Evolutionary conservation across 306 rosid species (phyloP).

Genomic region (Datisca glomerata): DNA sequence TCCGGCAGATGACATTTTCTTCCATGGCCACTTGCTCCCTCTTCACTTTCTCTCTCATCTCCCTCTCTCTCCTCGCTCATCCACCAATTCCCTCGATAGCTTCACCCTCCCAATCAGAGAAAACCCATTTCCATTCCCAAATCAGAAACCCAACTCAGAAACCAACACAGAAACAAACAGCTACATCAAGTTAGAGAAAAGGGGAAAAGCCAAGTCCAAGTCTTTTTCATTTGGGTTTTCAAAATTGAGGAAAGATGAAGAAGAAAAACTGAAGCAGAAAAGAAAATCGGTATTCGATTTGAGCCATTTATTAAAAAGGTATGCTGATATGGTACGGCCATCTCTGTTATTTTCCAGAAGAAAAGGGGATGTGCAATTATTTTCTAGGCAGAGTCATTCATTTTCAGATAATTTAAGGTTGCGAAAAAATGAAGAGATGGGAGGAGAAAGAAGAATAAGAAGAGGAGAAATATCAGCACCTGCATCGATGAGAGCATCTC

Average conservation of each 20-base stretch:
- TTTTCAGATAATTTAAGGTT: background rate
- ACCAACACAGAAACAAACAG: conserved; percentile 8
- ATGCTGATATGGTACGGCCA: background rate
- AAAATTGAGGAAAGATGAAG: conserved; percentile 39
- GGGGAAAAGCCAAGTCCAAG: conserved; percentile 44
- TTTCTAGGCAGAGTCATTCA: background rate
- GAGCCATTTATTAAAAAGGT: background rate
- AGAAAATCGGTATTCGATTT: background rate
- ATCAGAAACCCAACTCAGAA: conserved; percentile 3
- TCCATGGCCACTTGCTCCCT: conserved; percentile 96
- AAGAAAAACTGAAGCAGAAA: conserved; percentile 10
- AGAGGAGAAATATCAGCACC: background rate
- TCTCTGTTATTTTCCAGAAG: background rate
- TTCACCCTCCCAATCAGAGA: conserved; percentile 54
- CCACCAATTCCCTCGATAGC: conserved; percentile 57
- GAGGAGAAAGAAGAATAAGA: background rate
- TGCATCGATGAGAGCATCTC: background rate
- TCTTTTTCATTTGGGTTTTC: conserved; percentile 49
- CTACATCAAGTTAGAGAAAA: conserved; percentile 6
- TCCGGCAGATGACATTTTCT: conserved; percentile 96
- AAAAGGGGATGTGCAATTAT: background rate
- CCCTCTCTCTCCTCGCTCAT: conserved; percentile 71
- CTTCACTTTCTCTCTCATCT: conserved; percentile 80
- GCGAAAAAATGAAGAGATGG: background rate
- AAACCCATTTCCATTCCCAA: conserved; percentile 12